phyloP scores from a whole-genome alignment of 2,329 filamentous ascomycete genomes.

The Gremmenia infestans region DNA sequence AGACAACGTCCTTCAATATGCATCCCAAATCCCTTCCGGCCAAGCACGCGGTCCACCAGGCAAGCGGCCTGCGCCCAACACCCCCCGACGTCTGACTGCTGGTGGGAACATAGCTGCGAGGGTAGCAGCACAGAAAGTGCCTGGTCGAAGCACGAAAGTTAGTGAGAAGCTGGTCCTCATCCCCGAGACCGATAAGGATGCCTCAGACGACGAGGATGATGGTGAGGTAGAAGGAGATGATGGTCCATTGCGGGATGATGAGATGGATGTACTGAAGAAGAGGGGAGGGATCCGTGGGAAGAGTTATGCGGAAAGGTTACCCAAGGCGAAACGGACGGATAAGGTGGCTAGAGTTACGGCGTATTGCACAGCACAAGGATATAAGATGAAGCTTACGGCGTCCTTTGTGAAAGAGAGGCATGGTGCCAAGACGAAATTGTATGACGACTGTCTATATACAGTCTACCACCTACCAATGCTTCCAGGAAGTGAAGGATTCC shows the following conservation, averaged over 20 bases:
- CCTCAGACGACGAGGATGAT: conserved; percentile 53
- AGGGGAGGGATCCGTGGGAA: conserved; percentile 64
- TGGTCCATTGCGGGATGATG: conserved; percentile 61
- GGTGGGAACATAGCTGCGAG: conserved; percentile 38
- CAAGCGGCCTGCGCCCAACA: conserved; percentile 41
- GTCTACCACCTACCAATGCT: conserved; percentile 91
- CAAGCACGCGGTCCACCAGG: conserved; percentile 70
- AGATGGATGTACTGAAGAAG: conserved; percentile 59
- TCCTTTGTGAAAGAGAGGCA: conserved; percentile 85
- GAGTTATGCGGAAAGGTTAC: conserved; percentile 88
- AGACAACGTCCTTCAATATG: conserved; percentile 91
- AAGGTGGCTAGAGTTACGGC: conserved; percentile 88
- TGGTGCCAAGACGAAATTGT: conserved; percentile 88
- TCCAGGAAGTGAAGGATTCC: conserved; percentile 79
- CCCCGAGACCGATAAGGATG: conserved; percentile 68
- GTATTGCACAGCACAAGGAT: conserved; percentile 92
- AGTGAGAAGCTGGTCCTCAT: conserved; percentile 95
- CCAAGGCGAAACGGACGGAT: conserved; percentile 81
- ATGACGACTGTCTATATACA: conserved; percentile 94
- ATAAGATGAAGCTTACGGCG: conserved; percentile 83
- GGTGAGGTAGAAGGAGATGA: conserved; percentile 53
- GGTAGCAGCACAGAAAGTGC: conserved; percentile 50
- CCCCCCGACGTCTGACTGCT: conserved; percentile 43
- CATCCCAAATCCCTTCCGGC: conserved; percentile 90
- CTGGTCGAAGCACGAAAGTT: conserved; percentile 84